Conservation (phyloP, 2,329 filamentous ascomycete genomes). For the Dothidotthia symphoricarpi region DNA sequence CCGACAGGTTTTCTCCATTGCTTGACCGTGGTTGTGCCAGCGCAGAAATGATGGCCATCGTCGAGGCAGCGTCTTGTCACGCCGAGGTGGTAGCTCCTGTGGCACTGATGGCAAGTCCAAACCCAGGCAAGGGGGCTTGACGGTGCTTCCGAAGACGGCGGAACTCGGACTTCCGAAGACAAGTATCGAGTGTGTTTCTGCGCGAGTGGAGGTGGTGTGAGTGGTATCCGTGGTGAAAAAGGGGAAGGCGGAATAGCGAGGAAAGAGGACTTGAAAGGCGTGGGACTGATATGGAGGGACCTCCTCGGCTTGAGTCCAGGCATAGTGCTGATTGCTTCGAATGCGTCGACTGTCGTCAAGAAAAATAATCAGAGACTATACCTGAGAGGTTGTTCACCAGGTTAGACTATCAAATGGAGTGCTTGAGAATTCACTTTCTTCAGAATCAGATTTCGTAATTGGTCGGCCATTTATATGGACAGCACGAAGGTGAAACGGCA, state of each 20-base stretch:
- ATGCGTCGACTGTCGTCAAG: too few relatives aligned
- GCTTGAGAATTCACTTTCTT: too few relatives aligned
- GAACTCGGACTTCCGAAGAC: neutral
- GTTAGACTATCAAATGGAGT: too few relatives aligned
- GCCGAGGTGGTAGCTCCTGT: slow-evolving; percentile 48
- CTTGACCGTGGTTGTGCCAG: slow-evolving; percentile 45
- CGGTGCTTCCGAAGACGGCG: slow-evolving; percentile 19
- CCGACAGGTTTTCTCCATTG: slow-evolving; percentile 22
- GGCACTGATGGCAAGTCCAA: slow-evolving; percentile 56
- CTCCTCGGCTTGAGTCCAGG: too few relatives aligned
- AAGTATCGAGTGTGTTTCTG: slow-evolving; percentile 5
- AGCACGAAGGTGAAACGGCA: too few relatives aligned
- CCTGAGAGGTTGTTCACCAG: too few relatives aligned
- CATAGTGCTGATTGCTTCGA: too few relatives aligned
- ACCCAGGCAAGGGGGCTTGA: slow-evolving; percentile 47
- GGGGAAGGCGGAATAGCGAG: slow-evolving; percentile 48
- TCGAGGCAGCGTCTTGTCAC: slow-evolving; percentile 54
- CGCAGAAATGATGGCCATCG: slow-evolving; percentile 56
- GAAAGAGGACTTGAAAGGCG: slow-evolving; percentile 45
- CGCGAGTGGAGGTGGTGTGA: slow-evolving; percentile 13
- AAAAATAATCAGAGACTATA: too few relatives aligned
- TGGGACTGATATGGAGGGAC: slow-evolving; percentile 32
- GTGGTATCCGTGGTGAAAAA: slow-evolving; percentile 40
- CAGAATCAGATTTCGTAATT: too few relatives aligned
- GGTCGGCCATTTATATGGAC: too few relatives aligned